Conservation (phyloP, 2,329 filamentous ascomycete genomes). For the Bipolaris oryzae region DNA sequence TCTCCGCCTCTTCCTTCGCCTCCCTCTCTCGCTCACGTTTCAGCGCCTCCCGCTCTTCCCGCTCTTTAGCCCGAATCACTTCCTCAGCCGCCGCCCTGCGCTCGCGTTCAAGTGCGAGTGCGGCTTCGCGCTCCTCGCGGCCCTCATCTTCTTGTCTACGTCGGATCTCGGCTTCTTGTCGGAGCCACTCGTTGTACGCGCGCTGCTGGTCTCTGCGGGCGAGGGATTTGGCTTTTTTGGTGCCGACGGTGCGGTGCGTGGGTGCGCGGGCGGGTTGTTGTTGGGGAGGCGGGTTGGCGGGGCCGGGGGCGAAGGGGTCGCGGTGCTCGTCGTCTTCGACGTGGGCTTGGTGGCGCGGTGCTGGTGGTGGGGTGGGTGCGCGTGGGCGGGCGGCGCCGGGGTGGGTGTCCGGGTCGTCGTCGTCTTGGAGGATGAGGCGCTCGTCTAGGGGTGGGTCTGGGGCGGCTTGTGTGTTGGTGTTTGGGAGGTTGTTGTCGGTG, state of each 20-base stretch:
- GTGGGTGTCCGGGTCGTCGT: conserved; percentile 17
- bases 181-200: conserved; percentile 58
- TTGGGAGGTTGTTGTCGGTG: not conserved
- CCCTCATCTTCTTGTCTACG: conserved; percentile 51
- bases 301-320: conserved; percentile 37
- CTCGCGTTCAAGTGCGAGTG: conserved; percentile 49
- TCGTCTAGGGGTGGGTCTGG: conserved; percentile 35
- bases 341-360: conserved; percentile 5
- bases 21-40: conserved; percentile 48
- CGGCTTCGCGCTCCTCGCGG: conserved; percentile 54
- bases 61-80: conserved; percentile 50
- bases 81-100: conserved; percentile 50
- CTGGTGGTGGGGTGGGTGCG: conserved; percentile 41
- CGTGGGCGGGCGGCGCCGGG: conserved; percentile 17
- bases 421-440: conserved; percentile 31
- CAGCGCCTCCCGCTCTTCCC: conserved; percentile 49
- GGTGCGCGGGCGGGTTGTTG: conserved; percentile 25
- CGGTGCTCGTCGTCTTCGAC: conserved; percentile 12
- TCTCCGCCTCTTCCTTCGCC: conserved; percentile 41
- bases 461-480: conserved; percentile 9
- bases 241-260: conserved; percentile 50
- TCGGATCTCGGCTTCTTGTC: conserved; percentile 55
- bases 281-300: conserved; percentile 35
- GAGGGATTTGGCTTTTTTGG: conserved; percentile 58
- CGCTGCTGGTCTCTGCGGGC: conserved; percentile 52